Percentiles rank a stretch among this genome's conserved stretches.
phyloP scores from a whole-genome alignment of 129 eudicot species.

The Heracleum sosnowskyi region DNA sequence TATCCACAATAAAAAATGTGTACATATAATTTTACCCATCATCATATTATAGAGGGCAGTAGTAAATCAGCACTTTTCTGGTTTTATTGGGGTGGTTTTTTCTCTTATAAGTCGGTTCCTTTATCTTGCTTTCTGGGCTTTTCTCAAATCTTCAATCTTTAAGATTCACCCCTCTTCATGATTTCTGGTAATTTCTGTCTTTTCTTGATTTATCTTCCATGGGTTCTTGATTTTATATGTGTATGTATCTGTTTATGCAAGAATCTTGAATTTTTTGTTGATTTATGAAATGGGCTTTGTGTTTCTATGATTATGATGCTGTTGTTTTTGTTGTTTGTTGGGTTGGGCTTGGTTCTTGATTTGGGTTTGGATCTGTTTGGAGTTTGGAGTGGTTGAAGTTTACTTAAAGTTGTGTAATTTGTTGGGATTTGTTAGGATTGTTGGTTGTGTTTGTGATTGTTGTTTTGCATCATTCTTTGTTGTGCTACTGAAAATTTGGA shows the following conservation, averaged over 20 bases:
- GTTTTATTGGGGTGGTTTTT: background rate
- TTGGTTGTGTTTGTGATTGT: background rate
- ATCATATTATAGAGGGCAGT: background rate
- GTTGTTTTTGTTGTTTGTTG: background rate
- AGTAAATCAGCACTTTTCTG: slow-evolving; percentile 9
- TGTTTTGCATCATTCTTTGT: background rate
- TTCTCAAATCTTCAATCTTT: background rate
- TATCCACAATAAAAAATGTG: background rate
- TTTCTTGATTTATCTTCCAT: background rate
- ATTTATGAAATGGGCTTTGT: background rate
- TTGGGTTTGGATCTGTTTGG: slow-evolving; percentile 11
- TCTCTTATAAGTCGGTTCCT: slow-evolving; percentile 15
- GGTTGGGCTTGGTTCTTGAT: background rate
- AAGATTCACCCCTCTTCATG: slow-evolving; percentile 4
- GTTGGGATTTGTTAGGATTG: background rate
- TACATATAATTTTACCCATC: background rate
- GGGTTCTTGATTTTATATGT: background rate
- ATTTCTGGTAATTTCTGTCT: slow-evolving; percentile 3
- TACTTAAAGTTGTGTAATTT: background rate
- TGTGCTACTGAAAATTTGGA: background rate
- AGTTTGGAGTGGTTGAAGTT: background rate
- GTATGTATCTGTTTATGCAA: background rate
- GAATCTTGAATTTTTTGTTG: background rate
- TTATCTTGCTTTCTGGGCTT: background rate
- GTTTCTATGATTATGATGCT: background rate